A percentile compares a stretch with the other conserved stretches of the same genome.
Conservation (phyloP, 805 yeast genomes). For the Kurtzmaniella cleridarum region DNA sequence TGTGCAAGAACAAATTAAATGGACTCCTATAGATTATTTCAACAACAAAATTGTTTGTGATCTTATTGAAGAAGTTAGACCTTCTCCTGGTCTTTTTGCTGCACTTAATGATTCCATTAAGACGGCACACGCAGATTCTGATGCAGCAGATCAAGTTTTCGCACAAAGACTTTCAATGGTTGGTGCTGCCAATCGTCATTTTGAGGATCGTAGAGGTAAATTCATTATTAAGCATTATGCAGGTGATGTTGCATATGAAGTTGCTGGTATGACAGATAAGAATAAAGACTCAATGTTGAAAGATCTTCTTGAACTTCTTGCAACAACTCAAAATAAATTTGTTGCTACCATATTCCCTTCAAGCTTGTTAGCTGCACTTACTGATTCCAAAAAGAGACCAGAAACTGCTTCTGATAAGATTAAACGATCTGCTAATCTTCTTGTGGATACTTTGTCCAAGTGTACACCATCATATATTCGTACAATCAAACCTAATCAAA, state of each 20-base stretch:
- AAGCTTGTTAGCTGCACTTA: conserved; percentile 24
- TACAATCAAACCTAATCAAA: conserved; percentile 95
- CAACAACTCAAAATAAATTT: conserved; percentile 66
- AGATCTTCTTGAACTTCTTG: conserved; percentile 75
- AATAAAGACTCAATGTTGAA: conserved; percentile 91
- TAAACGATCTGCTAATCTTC: conserved; percentile 81
- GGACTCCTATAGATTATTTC: conserved; percentile 97
- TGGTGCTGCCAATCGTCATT: conserved; percentile 70
- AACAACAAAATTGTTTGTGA: conserved; percentile 97
- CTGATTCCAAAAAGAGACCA: conserved; percentile 70
- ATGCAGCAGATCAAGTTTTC: conserved; percentile 94
- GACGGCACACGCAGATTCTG: conserved; percentile 96
- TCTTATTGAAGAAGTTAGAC: conserved; percentile 85
- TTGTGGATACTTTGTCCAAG: conserved; percentile 83
- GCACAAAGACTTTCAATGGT: conserved; percentile 87
- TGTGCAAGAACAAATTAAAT: conserved; percentile 87
- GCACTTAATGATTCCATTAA: conserved; percentile 96
- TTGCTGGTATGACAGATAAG: conserved; percentile 88
- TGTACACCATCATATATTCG: conserved; percentile 96
- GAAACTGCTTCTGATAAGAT: conserved; percentile 97
- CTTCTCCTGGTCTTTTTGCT: conserved; percentile 90
- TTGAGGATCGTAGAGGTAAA: conserved; percentile 82
- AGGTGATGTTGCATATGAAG: conserved; percentile 94
- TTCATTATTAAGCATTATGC: conserved; percentile 95
- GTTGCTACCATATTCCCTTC: conserved; percentile 50